Evolutionary conservation across 306 rosid species (phyloP), one percentile per base, ranked within the genome.

Genomic region (Dryas alaskensis): DNA sequence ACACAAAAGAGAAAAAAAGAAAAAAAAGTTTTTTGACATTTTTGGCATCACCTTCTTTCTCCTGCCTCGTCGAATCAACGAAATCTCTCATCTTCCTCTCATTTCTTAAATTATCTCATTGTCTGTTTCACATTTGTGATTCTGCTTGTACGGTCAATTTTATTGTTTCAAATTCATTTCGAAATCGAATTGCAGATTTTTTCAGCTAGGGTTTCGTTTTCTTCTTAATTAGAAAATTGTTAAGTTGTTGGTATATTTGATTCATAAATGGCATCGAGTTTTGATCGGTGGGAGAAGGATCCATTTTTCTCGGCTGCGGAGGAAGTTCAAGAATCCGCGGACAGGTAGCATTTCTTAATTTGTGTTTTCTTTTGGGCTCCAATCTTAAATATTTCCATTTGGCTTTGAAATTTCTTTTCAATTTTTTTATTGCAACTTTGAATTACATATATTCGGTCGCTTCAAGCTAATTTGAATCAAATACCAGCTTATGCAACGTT

Each of bases 241-340:
- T 43, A 14, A 45, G 8, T 69, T 44, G 31, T 70, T 39, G 5
- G 11, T 6, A 13, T 27, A 12, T 69, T 75, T 40, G 59, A 39
- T 46, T 61, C 10, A 6, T 4, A 64, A 39, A 93, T 94, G 99
- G 93, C 90, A 6, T 86, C 97, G 49, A 88, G 87, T 88, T 94
- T 94, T 70, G 87, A 92, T 73, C 95, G 93, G 49, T 94, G 99
- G 99, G 96, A 94, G 77, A 89, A 94, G 86, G 99, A 94, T 88
- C 96, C 97, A 45, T 94, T 87, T 83, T 94, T 94, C 80, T 75
- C 84, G 19, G 97, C 95, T 44, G 99, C 97, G 3, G 99, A 94
- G 81, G 93, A 94, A 79, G 96, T 94, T 88, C 99, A 94, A 78
- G 95, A 89, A 81, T 94, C 99, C 45, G 89, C 96, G 12, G 99